Evolutionary conservation across 1,284 basidiomycete genomes (phyloP).

Genomic region (Naganishia sp.): DNA sequence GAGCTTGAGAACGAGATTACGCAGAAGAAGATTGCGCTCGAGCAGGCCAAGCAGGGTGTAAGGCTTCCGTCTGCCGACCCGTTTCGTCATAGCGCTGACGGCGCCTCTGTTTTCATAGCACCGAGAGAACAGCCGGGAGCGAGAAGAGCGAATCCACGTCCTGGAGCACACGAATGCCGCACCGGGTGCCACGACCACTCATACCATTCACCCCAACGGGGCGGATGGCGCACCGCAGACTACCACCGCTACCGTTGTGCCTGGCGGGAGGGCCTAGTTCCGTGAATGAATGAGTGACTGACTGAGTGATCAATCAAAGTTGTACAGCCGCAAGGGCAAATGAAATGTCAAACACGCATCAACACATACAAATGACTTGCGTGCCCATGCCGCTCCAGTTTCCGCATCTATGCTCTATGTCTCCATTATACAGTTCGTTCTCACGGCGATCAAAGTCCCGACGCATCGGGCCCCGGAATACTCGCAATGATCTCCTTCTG

Average conservation of each 20-base stretch:
- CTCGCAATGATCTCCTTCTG: constrained; percentile 31
- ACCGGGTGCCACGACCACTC: constrained; percentile 3
- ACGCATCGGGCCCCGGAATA: neutral
- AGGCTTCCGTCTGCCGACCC: neutral
- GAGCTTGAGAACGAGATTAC: constrained; percentile 32
- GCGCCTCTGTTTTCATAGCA: constrained; percentile 9
- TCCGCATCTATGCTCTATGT: neutral
- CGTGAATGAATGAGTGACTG: neutral
- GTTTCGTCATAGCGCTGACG: neutral
- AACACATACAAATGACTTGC: too few relatives aligned
- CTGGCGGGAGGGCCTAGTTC: neutral
- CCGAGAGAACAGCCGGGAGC: constrained; percentile 22
- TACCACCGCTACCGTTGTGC: neutral
- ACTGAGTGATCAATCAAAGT: neutral
- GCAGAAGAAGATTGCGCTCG: constrained; percentile 32
- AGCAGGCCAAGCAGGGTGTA: constrained; percentile 31
- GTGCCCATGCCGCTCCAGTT: too few relatives aligned
- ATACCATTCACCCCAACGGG: neutral
- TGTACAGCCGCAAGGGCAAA: neutral
- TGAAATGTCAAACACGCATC: neutral
- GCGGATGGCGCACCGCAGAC: neutral
- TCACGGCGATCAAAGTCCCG: neutral
- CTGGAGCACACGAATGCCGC: constrained; percentile 15
- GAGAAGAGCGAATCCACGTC: constrained; percentile 24
- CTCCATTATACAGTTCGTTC: neutral